phyloP scores from a whole-genome alignment of 306 rosid genomes.

The Ceratonia siliqua region DNA sequence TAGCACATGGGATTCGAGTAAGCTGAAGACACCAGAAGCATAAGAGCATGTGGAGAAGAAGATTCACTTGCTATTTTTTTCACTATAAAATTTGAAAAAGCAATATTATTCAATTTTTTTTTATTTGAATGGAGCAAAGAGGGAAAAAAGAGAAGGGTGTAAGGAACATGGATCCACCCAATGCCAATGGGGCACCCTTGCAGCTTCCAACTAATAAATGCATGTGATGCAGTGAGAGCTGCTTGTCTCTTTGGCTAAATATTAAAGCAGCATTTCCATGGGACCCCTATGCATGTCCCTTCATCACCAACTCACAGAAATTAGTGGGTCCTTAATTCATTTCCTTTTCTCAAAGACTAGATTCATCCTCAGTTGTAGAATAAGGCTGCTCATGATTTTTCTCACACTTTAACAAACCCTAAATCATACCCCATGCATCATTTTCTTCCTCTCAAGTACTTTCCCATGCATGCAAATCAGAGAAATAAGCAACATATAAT shows the following conservation, averaged over 20 bases:
- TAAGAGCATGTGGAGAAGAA: conserved; percentile 67
- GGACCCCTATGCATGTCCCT: conserved; percentile 52
- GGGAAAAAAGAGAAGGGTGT: neutral
- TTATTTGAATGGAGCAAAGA: neutral
- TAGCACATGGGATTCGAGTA: conserved; percentile 75
- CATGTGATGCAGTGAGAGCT: conserved; percentile 68
- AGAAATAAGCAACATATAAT: too few species aligned
- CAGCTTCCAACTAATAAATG: conserved; percentile 66
- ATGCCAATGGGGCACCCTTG: conserved; percentile 52
- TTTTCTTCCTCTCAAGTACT: too few species aligned
- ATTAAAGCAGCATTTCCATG: conserved; percentile 38
- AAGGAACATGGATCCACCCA: conserved; percentile 73
- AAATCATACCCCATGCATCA: neutral
- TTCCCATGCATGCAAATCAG: neutral
- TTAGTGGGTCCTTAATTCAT: conserved; percentile 33
- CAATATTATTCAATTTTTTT: neutral
- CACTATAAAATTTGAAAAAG: conserved; percentile 12
- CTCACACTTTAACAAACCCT: too few species aligned
- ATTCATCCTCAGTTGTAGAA: conserved; percentile 27
- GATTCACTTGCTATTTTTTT: conserved; percentile 40
- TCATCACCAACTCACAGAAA: conserved; percentile 41
- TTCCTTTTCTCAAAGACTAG: conserved; percentile 7
- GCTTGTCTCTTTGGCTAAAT: conserved; percentile 67
- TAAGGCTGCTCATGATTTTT: conserved; percentile 43
- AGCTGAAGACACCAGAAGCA: conserved; percentile 63